phyloP scores from a whole-genome alignment of 768 basidiomycete genomes.

The Kwoniella bestiolae region DNA sequence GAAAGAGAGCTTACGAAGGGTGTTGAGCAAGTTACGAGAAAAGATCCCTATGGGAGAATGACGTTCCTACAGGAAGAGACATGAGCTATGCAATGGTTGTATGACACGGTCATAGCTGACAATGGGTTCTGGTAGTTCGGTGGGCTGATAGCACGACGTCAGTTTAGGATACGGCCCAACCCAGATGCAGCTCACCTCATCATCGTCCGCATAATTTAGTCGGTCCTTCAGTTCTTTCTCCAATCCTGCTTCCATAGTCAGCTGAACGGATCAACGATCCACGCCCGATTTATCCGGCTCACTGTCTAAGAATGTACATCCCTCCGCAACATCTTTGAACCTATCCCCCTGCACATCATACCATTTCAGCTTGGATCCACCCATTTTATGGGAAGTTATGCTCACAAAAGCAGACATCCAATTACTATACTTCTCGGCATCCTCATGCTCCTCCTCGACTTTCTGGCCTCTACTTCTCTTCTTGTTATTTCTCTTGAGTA shows the following conservation, averaged over 20 bases:
- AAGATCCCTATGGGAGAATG: constrained; percentile 49
- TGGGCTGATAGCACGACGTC: constrained; percentile 5
- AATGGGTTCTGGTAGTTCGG: constrained; percentile 44
- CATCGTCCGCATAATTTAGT: constrained; percentile 31
- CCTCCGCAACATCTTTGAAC: constrained; percentile 34
- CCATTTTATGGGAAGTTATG: background rate
- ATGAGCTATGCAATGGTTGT: background rate
- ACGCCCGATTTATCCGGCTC: constrained; percentile 1
- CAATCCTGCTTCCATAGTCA: constrained; percentile 17
- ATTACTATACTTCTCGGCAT: constrained; percentile 24
- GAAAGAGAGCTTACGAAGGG: constrained; percentile 45
- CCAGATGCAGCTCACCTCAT: constrained; percentile 27
- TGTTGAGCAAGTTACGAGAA: constrained; percentile 37
- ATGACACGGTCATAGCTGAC: constrained; percentile 7
- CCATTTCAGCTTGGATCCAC: background rate
- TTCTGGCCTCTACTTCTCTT: constrained; percentile 29
- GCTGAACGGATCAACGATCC: background rate
- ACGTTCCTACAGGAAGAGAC: constrained; percentile 33
- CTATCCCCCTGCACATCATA: constrained; percentile 12
- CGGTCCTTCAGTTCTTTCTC: constrained; percentile 37
- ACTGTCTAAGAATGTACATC: constrained; percentile 42
- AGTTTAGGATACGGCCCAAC: background rate
- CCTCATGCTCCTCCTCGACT: constrained; percentile 10
- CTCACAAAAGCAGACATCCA: constrained; percentile 43
- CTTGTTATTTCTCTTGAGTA: constrained; percentile 21